Evolutionary conservation across 2,329 filamentous ascomycete species (phyloP), one percentile per base, ranked within the genome.

Genomic region (Trichoderma polysporum): DNA sequence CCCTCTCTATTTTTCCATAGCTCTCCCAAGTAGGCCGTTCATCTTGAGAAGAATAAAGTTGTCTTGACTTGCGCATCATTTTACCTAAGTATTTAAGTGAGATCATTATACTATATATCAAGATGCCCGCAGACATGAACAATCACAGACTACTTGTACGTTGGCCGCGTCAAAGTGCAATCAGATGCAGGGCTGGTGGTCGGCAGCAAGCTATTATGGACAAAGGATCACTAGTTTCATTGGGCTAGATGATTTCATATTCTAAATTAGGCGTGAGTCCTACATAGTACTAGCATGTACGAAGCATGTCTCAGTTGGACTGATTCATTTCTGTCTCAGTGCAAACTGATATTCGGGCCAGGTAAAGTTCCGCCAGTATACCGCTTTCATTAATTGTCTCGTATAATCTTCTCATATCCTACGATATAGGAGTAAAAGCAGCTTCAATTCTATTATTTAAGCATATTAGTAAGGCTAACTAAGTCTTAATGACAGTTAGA

Each of bases 231-330:
- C 10, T 1, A 27, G n/a, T 12, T 10, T 45, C 19, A 45, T n/a
- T n/a, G 41, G 50, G 4, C 17, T 53, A 13, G 22, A 10, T 35
- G 31, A n/a, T 25, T 61, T 29, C 37, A 37, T 50, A 52, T 61
- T n/a, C 22, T 29, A 61, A 39, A 37, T 17, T 45, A 19, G 19
- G 49, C 27, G 27, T 7, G 31, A 37, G 12, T 35, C 31, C 22
- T 35, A 15, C 33, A 17, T 31, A 31, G 12, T n/a, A 39, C 10
- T 33, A 29, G 29, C 10, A 39, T 41, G 56, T 27, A 45, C 41
- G n/a, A 45, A 45, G n/a, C 27, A 45, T 45, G 60, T 54, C 59
- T 62, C 60, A 63, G 49, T 53, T 45, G 22, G 39, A n/a, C n/a
- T 35, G 13, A 52, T 54, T 25, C 35, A 37, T 31, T 33, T 41